Conservation (phyloP, 2,329 filamentous ascomycete genomes). For the Atkinsonella texensis region DNA sequence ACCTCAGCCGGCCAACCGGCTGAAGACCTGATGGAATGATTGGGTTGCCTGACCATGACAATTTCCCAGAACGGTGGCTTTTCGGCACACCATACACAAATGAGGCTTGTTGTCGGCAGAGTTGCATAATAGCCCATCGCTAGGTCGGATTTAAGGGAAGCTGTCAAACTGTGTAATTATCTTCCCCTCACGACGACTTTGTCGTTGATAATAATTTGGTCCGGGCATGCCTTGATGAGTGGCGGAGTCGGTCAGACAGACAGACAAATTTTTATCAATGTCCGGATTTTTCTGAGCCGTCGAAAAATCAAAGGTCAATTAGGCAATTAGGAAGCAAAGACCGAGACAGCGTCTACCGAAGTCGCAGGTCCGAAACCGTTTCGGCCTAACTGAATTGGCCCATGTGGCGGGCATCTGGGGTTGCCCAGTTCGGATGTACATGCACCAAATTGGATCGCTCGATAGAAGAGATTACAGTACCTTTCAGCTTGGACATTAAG, state of each 20-base stretch:
- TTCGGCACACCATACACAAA: too few relatives aligned
- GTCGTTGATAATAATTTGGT: too few relatives aligned
- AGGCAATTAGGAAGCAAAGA: background rate
- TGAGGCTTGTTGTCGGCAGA: too few relatives aligned
- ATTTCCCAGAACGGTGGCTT: background rate
- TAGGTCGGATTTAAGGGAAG: too few relatives aligned
- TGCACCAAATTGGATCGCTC: background rate
- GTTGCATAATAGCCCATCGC: too few relatives aligned
- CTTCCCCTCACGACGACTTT: too few relatives aligned
- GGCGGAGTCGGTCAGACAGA: background rate
- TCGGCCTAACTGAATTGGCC: background rate
- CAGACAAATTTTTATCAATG: background rate
- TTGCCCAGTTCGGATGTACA: background rate
- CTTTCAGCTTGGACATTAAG: background rate
- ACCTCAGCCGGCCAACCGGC: background rate
- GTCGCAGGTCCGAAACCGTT: background rate
- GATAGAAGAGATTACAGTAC: background rate
- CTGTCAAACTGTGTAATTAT: too few relatives aligned
- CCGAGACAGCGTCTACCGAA: background rate
- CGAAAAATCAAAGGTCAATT: background rate
- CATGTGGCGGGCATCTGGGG: slow-evolving; percentile 1
- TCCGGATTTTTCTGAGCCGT: background rate
- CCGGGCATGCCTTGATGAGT: background rate
- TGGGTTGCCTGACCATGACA: background rate
- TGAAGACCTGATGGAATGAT: background rate